phyloP scores from a whole-genome alignment of 768 basidiomycete genomes.

The Rhizopogon sp. region DNA sequence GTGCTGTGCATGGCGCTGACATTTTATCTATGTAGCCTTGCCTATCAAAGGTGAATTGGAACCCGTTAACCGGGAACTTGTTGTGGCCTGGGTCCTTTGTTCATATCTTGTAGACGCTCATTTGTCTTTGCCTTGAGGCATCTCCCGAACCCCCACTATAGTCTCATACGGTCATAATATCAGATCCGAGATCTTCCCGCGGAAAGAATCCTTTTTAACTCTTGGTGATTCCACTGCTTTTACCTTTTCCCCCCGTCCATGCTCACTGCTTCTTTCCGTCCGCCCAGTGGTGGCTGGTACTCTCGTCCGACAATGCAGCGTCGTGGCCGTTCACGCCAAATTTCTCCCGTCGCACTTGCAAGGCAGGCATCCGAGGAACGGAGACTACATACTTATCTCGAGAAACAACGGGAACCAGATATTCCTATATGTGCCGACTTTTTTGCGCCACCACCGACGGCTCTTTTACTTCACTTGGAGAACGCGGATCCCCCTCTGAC shows the following conservation, averaged over 20 bases:
- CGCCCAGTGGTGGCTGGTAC: slow-evolving; percentile 17
- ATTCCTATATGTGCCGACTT: neutral
- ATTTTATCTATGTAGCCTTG: neutral
- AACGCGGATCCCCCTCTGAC: neutral
- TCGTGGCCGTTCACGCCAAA: slow-evolving; percentile 37
- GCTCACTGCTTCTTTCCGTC: slow-evolving; percentile 20
- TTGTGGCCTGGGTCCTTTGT: neutral
- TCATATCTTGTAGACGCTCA: slow-evolving; percentile 10
- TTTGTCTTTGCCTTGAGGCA: slow-evolving; percentile 17
- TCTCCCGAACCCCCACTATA: slow-evolving; percentile 4
- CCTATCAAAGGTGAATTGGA: slow-evolving; percentile 4
- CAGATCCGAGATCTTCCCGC: slow-evolving; percentile 6
- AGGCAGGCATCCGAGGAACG: slow-evolving; percentile 40
- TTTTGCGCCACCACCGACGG: slow-evolving; percentile 2
- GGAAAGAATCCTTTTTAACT: slow-evolving; percentile 12
- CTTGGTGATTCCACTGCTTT: slow-evolving; percentile 5
- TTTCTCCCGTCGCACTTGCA: slow-evolving; percentile 39
- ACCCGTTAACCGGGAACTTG: neutral
- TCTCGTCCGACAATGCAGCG: slow-evolving; percentile 20
- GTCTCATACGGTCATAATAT: slow-evolving; percentile 3
- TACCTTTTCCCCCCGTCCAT: slow-evolving; percentile 9
- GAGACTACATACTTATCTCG: slow-evolving; percentile 10
- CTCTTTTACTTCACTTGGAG: slow-evolving; percentile 3
- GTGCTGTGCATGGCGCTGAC: slow-evolving; percentile 1
- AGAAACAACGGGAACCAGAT: slow-evolving; percentile 2